Evolutionary conservation across 139 green algal genomes (phyloP).

Genomic region (Chlamydomonas sphaeroides): DNA sequence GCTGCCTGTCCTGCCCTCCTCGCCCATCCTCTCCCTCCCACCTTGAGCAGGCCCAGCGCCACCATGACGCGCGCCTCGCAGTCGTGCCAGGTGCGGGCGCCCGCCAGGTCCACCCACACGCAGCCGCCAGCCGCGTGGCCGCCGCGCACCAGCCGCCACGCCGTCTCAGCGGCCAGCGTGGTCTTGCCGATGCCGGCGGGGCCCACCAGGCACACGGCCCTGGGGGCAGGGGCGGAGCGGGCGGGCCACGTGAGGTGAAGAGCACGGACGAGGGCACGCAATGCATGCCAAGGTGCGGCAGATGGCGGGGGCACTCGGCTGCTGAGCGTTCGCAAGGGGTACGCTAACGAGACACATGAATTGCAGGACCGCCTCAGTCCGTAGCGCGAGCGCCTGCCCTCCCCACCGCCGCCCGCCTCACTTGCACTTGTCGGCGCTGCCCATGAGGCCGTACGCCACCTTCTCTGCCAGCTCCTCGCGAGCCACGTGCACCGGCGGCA

Average conservation of each 20-base stretch:
- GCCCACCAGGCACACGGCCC: slow-evolving; percentile 12
- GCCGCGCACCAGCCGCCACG: neutral
- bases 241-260: neutral
- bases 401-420: neutral
- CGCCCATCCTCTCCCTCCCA: neutral
- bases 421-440: slow-evolving; percentile 12
- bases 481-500: slow-evolving; percentile 8
- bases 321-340: too few relatives aligned
- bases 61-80: slow-evolving; percentile 25
- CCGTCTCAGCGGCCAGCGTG: slow-evolving; percentile 5
- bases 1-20: too few relatives aligned
- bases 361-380: too few relatives aligned
- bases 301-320: too few relatives aligned
- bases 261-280: neutral
- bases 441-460: slow-evolving; percentile 20
- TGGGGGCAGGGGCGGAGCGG: neutral
- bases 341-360: too few relatives aligned
- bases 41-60: slow-evolving; percentile 36
- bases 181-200: slow-evolving; percentile 32
- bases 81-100: slow-evolving; percentile 31
- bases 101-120: slow-evolving; percentile 37
- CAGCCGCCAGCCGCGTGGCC: neutral
- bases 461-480: slow-evolving; percentile 13
- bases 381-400: too few relatives aligned
- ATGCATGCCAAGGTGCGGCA: too few relatives aligned